phyloP scores from a whole-genome alignment of 202 grass and related monocot genomes.

The Sporobolus alterniflorus region DNA sequence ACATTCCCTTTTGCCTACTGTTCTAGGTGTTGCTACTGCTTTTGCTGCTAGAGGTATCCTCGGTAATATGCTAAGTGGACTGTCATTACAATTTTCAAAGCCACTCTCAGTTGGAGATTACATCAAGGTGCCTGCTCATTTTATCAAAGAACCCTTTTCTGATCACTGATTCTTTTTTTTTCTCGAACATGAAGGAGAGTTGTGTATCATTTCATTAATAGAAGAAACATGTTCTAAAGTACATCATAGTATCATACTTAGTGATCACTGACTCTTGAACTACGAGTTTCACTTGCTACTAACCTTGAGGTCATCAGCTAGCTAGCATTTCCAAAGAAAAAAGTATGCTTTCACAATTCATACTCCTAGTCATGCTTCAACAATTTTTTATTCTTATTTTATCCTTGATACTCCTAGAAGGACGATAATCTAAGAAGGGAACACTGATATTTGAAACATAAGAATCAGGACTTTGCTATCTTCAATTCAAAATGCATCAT shows the following conservation, averaged over 20 bases:
- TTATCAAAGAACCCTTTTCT: background rate
- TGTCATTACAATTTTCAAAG: slow-evolving; percentile 75
- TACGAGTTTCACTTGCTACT: background rate
- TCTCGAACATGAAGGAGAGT: too few species aligned
- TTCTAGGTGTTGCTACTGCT: slow-evolving; percentile 75
- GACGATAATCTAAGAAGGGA: background rate
- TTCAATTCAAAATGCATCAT: background rate
- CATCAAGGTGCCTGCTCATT: slow-evolving; percentile 57
- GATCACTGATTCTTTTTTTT: background rate
- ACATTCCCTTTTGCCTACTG: slow-evolving; percentile 5
- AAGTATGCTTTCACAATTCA: background rate
- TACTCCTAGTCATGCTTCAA: slow-evolving; percentile 3
- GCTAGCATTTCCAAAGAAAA: background rate
- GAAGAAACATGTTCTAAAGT: too few species aligned
- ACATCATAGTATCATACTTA: too few species aligned
- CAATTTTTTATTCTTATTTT: background rate
- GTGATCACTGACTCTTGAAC: too few species aligned
- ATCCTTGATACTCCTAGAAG: background rate
- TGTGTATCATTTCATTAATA: too few species aligned
- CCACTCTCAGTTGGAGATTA: slow-evolving; percentile 72
- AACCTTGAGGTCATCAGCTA: background rate
- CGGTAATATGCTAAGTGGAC: slow-evolving; percentile 74
- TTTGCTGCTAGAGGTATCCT: slow-evolving; percentile 91
- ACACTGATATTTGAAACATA: background rate
- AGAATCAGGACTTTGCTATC: background rate